These are phyloP conservation scores for Coemansia sp. DNA, from an alignment of 192 early-diverging fungal species.

Conservation along the genomic window DNA sequence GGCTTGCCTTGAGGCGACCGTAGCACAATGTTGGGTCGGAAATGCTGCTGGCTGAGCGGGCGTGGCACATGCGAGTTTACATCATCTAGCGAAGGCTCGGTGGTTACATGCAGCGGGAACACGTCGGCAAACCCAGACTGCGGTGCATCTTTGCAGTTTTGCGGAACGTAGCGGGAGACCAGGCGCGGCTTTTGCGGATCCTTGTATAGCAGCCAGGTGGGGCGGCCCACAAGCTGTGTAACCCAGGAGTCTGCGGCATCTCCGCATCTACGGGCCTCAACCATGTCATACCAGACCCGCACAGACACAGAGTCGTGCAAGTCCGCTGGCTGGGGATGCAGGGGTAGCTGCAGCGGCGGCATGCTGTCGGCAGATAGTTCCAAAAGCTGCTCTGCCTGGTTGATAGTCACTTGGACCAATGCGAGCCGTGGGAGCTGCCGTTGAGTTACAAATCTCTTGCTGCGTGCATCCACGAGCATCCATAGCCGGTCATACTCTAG, in stretches of 20 bases:
- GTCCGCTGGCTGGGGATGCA: constrained; percentile 18
- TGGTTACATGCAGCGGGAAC: constrained; percentile 68
- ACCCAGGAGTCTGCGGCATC: constrained; percentile 22
- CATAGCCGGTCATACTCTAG: constrained; percentile 47
- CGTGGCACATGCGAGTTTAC: constrained; percentile 59
- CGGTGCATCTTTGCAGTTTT: constrained; percentile 15
- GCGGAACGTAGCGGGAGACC: constrained; percentile 36
- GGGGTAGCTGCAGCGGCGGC: constrained; percentile 26
- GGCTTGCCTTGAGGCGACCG: constrained; percentile 38
- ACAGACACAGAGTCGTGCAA: constrained; percentile 14
- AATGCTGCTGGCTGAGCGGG: constrained; percentile 56
- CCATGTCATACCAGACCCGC: constrained; percentile 47
- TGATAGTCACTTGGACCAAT: constrained; percentile 20
- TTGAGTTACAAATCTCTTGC: constrained; percentile 41
- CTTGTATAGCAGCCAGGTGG: constrained; percentile 36
- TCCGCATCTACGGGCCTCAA: constrained; percentile 33
- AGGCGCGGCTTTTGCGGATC: constrained; percentile 18
- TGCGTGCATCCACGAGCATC: constrained; percentile 32
- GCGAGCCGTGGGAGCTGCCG: constrained; percentile 32
- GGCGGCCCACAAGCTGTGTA: constrained; percentile 27
- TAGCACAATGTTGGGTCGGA: constrained; percentile 77
- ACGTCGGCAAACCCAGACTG: constrained; percentile 78
- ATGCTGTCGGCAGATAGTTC: constrained; percentile 23
- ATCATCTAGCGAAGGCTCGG: constrained; percentile 58
- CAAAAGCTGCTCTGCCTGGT: constrained; percentile 1